phyloP scores from a whole-genome alignment of 2,329 filamentous ascomycete species.

The Coniochaeta hoffmannii region DNA sequence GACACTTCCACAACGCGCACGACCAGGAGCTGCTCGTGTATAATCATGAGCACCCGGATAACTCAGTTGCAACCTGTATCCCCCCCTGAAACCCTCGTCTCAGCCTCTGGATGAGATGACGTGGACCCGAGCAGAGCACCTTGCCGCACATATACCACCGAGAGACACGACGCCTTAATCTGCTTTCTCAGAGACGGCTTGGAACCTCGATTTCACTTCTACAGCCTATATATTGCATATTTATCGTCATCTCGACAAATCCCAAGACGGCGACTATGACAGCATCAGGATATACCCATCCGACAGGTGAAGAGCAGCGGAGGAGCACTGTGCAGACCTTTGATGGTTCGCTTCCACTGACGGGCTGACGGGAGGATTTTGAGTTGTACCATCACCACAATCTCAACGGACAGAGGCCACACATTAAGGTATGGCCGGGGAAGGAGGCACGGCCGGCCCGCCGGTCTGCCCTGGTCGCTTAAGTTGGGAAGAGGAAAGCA shows the following conservation, averaged over 20 bases:
- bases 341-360: background rate
- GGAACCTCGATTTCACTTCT: background rate
- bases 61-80: background rate
- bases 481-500: background rate
- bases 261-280: background rate
- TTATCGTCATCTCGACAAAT: background rate
- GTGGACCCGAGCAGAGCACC: background rate
- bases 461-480: background rate
- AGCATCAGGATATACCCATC: background rate
- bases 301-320: background rate
- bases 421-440: background rate
- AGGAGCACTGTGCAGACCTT: background rate
- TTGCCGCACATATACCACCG: background rate
- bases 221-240: background rate
- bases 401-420: background rate
- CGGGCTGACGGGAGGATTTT: background rate
- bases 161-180: background rate
- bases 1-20: constrained; percentile 55
- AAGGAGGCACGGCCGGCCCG: background rate
- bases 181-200: background rate
- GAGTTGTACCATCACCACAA: background rate
- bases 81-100: background rate
- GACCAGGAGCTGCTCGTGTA: constrained; percentile 14
- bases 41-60: constrained; percentile 2
- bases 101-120: background rate